Evolutionary conservation across 768 basidiomycete genomes (phyloP).

Genomic region (Termitomyces sp.): DNA sequence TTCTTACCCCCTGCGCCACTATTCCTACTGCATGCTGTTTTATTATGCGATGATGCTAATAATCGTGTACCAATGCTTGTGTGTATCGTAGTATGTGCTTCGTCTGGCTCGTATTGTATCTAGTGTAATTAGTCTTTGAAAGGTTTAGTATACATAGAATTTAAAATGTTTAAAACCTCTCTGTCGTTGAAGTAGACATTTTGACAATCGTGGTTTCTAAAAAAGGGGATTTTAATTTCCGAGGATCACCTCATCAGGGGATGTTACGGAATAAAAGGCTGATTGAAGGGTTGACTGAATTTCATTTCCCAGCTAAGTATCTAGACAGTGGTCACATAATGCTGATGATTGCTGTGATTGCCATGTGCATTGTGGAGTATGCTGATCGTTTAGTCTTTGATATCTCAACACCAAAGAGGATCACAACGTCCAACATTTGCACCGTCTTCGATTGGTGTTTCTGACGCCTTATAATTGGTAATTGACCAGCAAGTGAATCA

Average conservation of each 20-base stretch:
- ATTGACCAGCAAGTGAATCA: not conserved
- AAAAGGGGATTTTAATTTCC: no score
- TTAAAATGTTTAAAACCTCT: not conserved
- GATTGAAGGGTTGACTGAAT: no score
- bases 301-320: not conserved
- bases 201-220: no score
- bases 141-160: constrained; percentile 4
- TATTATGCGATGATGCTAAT: not conserved
- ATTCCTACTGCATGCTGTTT: not conserved
- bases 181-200: no score
- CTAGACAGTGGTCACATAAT: not conserved
- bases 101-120: not conserved
- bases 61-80: not conserved
- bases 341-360: not conserved
- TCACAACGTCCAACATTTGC: not conserved
- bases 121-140: not conserved
- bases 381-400: not conserved
- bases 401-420: not conserved
- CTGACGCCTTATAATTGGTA: no score
- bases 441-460: not conserved
- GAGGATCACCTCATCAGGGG: no score
- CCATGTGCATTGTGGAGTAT: no score
- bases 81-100: constrained; percentile 4
- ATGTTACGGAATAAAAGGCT: no score
- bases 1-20: not conserved